phyloP scores from a whole-genome alignment of 2,329 filamentous ascomycete genomes.

The Rhinocladiella mackenziei region DNA sequence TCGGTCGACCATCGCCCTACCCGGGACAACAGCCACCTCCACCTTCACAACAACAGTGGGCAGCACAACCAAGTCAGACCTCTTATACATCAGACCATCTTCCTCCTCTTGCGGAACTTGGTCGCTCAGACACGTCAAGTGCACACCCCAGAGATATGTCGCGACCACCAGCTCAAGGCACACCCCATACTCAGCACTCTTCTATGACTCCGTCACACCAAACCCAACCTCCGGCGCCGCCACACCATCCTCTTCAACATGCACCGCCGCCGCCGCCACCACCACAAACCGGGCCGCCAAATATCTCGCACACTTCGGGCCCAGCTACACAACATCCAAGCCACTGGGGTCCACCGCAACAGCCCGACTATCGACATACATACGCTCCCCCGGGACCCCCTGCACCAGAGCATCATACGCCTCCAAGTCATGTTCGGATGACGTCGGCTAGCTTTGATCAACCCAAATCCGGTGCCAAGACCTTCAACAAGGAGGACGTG shows the following conservation, averaged over 20 bases:
- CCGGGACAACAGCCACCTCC: conserved; percentile 18
- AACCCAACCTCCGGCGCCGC: conserved; percentile 1
- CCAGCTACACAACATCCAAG: neutral
- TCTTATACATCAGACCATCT: conserved; percentile 25
- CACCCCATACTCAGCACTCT: conserved; percentile 9
- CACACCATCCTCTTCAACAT: conserved; percentile 5
- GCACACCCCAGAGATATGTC: conserved; percentile 21
- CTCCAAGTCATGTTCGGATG: conserved; percentile 9
- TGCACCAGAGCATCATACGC: conserved; percentile 1
- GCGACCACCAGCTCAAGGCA: conserved; percentile 20
- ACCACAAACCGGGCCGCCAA: conserved; percentile 1
- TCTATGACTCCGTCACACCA: conserved; percentile 3
- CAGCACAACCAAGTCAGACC: conserved; percentile 17
- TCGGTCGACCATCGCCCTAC: conserved; percentile 22
- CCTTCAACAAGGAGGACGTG: conserved; percentile 45
- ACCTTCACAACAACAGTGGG: conserved; percentile 23
- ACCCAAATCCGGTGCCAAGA: conserved; percentile 17
- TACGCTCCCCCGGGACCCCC: conserved; percentile 1
- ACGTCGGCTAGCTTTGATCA: conserved; percentile 15
- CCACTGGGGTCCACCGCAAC: conserved; percentile 8
- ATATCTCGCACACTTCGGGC: neutral
- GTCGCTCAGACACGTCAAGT: conserved; percentile 15
- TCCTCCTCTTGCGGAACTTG: conserved; percentile 26
- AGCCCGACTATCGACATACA: conserved; percentile 8
- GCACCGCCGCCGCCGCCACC: conserved; percentile 4